These are phyloP conservation scores for Plasmopara muralis DNA, from an alignment of 352 stramenopile genomes.

Conservation along the genomic window DNA sequence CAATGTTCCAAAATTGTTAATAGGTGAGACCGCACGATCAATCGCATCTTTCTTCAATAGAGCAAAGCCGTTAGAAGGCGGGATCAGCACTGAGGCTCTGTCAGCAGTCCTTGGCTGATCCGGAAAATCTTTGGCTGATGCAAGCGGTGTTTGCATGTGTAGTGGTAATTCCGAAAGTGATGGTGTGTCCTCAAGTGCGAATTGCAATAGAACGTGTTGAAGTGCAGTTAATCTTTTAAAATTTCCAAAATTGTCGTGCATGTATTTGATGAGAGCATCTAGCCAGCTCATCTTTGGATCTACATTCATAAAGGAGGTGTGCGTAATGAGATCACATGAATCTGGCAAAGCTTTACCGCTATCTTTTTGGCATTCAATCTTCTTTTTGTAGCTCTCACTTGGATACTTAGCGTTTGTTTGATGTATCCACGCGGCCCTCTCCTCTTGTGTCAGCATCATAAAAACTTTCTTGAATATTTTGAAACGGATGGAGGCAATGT, in stretches of 20 bases:
- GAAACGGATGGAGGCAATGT: slow-evolving; percentile 28
- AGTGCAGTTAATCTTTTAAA: slow-evolving; percentile 42
- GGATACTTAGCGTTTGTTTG: slow-evolving; percentile 42
- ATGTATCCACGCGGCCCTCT: slow-evolving; percentile 45
- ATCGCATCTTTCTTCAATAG: slow-evolving; percentile 4
- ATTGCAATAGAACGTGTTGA: slow-evolving; percentile 40
- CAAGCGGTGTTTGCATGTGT: slow-evolving; percentile 8
- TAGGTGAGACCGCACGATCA: slow-evolving; percentile 32
- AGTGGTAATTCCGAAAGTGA: neutral
- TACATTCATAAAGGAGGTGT: slow-evolving; percentile 34
- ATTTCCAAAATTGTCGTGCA: slow-evolving; percentile 37
- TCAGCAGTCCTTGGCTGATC: slow-evolving; percentile 23
- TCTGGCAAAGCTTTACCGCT: slow-evolving; percentile 6
- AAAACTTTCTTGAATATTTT: slow-evolving; percentile 54
- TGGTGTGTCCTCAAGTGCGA: slow-evolving; percentile 22
- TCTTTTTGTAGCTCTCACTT: slow-evolving; percentile 33
- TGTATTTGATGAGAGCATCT: slow-evolving; percentile 34
- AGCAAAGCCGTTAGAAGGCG: slow-evolving; percentile 1
- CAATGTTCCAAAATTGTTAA: slow-evolving; percentile 16
- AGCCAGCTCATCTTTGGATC: slow-evolving; percentile 64
- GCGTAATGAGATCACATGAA: slow-evolving; percentile 25
- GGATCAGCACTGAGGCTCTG: slow-evolving; percentile 21
- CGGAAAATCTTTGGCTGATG: slow-evolving; percentile 26
- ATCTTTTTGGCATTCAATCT: slow-evolving; percentile 20
- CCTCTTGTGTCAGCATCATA: slow-evolving; percentile 43